These are phyloP conservation scores for Urtica urens DNA, from an alignment of 306 rosid species.

Conservation along the genomic window DNA sequence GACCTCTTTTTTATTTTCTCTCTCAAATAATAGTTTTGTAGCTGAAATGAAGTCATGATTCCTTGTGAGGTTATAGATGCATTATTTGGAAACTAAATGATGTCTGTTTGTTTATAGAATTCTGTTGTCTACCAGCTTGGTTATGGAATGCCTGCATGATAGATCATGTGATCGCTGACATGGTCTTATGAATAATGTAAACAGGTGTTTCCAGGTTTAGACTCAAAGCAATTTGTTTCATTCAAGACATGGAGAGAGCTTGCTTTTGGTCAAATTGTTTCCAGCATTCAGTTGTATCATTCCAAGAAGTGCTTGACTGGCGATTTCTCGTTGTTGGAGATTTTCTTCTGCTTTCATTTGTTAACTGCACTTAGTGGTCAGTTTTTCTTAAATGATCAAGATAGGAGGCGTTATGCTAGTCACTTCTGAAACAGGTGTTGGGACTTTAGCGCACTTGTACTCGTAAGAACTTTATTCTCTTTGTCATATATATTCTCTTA, in stretches of 20 bases:
- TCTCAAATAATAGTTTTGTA: too few species aligned
- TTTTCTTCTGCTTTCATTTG: constrained; percentile 94
- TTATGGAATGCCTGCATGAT: too few species aligned
- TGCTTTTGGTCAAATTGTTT: constrained; percentile 65
- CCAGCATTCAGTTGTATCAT: constrained; percentile 63
- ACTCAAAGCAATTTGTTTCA: constrained; percentile 31
- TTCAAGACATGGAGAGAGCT: constrained; percentile 67
- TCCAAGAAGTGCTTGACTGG: constrained; percentile 99
- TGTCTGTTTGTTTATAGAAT: too few species aligned
- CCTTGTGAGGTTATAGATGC: too few species aligned
- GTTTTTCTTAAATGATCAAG: constrained; percentile 54
- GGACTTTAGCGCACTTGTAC: constrained; percentile 68
- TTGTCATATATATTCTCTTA: too few species aligned
- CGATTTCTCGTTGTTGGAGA: constrained; percentile 71
- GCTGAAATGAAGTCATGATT: too few species aligned
- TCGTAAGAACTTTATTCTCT: constrained; percentile 33
- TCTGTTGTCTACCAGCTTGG: too few species aligned
- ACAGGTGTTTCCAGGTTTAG: constrained; percentile 49
- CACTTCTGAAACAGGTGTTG: constrained; percentile 71
- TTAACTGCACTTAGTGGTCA: constrained; percentile 92
- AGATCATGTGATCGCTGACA: too few species aligned
- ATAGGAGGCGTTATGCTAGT: constrained; percentile 70
- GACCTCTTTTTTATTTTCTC: too few species aligned
- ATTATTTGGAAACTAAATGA: too few species aligned
- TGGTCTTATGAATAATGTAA: too few species aligned